A percentile compares a stretch with the other conserved stretches of the same genome.
These are phyloP conservation scores for Ustilago tritici DNA, from an alignment of 1,284 basidiomycete genomes.

Conservation along the genomic window DNA sequence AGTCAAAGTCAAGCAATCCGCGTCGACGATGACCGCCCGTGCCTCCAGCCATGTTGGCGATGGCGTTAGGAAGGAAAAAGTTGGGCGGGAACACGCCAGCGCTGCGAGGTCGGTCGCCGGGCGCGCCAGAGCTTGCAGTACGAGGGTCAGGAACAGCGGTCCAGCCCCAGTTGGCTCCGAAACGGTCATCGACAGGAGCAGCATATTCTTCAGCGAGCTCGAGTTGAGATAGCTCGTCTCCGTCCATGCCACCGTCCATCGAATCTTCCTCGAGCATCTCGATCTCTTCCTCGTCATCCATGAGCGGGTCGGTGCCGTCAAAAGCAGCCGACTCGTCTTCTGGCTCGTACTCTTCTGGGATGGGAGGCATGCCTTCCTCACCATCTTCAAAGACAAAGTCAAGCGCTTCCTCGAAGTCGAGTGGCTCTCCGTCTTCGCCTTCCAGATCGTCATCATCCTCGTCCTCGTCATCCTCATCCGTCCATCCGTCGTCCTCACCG, in stretches of 20 bases:
- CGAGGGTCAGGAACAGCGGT: slow-evolving; percentile 40
- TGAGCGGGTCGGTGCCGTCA: neutral
- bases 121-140: slow-evolving; percentile 14
- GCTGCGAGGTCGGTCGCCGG: slow-evolving; percentile 27
- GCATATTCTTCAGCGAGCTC: slow-evolving; percentile 60
- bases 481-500: slow-evolving; percentile 70
- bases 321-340: neutral
- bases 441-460: slow-evolving; percentile 61
- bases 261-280: slow-evolving; percentile 50
- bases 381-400: slow-evolving; percentile 34
- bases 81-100: slow-evolving; percentile 47
- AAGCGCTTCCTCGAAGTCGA: slow-evolving; percentile 55
- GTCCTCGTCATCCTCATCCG: slow-evolving; percentile 57
- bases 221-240: slow-evolving; percentile 59
- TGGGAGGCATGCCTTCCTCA: slow-evolving; percentile 15
- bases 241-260: slow-evolving; percentile 54
- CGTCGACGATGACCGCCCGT: slow-evolving; percentile 42
- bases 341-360: slow-evolving; percentile 2
- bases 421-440: slow-evolving; percentile 74
- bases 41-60: slow-evolving; percentile 30
- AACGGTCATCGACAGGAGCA: slow-evolving; percentile 60
- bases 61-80: slow-evolving; percentile 53
- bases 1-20: slow-evolving; percentile 50
- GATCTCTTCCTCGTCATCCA: slow-evolving; percentile 39
- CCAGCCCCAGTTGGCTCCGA: slow-evolving; percentile 68